Evolutionary conservation across 2,329 filamentous ascomycete genomes (phyloP).

Genomic region (Sporothrix mexicana): DNA sequence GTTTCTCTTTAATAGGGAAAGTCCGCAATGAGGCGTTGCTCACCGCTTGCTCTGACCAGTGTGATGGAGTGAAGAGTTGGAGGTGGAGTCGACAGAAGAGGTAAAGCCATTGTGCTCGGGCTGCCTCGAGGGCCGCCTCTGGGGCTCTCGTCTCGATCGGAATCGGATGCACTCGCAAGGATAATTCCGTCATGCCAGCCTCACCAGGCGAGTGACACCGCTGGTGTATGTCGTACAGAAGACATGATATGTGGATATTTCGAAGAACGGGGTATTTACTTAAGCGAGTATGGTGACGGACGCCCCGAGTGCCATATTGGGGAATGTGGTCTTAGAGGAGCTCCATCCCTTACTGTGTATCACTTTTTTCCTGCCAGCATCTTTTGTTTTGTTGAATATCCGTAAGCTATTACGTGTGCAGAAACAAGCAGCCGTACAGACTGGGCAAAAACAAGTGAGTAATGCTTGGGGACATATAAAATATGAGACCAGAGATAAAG

Average conservation of each 20-base stretch:
- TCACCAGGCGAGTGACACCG: background rate
- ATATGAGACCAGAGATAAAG: too few relatives aligned
- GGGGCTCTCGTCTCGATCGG: background rate
- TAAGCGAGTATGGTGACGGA: conserved; percentile 13
- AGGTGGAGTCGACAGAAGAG: background rate
- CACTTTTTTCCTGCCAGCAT: background rate
- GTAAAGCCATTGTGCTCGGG: background rate
- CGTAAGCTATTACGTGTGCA: background rate
- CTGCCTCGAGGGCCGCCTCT: conserved; percentile 5
- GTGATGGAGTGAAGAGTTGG: conserved; percentile 4
- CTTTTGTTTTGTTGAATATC: background rate
- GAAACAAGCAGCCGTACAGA: background rate
- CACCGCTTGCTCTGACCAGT: background rate
- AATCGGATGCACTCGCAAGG: background rate
- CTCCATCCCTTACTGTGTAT: background rate
- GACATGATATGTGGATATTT: background rate
- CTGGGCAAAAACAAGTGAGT: background rate
- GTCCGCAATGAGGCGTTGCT: background rate
- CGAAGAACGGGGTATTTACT: background rate
- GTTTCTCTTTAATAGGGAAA: background rate
- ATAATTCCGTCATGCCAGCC: conserved; percentile 11
- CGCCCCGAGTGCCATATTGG: background rate
- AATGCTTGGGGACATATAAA: background rate
- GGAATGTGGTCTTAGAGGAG: background rate
- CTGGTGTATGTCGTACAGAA: background rate